Evolutionary conservation across 2,329 filamentous ascomycete genomes (phyloP).

Genomic region (Diaporthe longicolla): DNA sequence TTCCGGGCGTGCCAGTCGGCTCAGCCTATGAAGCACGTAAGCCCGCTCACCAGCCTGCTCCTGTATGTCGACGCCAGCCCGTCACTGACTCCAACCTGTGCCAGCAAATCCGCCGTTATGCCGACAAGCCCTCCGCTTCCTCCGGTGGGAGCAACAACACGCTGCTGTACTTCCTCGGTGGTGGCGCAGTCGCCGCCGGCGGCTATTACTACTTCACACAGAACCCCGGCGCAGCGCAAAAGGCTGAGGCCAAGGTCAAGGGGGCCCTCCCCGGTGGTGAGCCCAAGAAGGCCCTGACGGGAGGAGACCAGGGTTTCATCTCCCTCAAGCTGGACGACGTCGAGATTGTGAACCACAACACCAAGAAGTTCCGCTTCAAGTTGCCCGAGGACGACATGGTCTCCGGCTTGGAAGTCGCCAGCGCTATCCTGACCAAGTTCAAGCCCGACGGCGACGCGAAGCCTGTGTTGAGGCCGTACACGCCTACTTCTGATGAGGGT

Average conservation of each 20-base stretch:
- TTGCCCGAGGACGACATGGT: constrained; percentile 88
- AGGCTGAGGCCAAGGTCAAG: constrained; percentile 69
- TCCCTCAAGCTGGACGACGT: constrained; percentile 84
- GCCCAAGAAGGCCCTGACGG: constrained; percentile 73
- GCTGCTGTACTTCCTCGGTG: constrained; percentile 73
- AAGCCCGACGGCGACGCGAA: constrained; percentile 88
- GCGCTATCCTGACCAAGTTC: constrained; percentile 93
- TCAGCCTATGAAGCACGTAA: constrained; percentile 76
- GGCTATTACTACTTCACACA: constrained; percentile 70
- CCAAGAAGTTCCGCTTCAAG: constrained; percentile 91
- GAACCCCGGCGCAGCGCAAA: constrained; percentile 64
- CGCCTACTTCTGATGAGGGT: constrained; percentile 90
- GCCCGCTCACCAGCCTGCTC: constrained; percentile 46
- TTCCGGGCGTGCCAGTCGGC: constrained; percentile 75
- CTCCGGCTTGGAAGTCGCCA: constrained; percentile 85
- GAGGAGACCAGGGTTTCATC: constrained; percentile 91
- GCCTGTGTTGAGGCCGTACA: constrained; percentile 92
- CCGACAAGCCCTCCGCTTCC: constrained; percentile 68
- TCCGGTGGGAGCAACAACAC: constrained; percentile 71
- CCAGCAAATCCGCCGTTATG: constrained; percentile 73
- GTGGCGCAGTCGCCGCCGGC: constrained; percentile 69
- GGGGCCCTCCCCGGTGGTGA: constrained; percentile 52
- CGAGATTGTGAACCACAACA: constrained; percentile 91
- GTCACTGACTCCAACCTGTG: constrained; percentile 47
- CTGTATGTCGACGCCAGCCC: neutral